Evolutionary conservation across 148 eudicot species (phyloP).

Genomic region (Euryodendron excelsum): DNA sequence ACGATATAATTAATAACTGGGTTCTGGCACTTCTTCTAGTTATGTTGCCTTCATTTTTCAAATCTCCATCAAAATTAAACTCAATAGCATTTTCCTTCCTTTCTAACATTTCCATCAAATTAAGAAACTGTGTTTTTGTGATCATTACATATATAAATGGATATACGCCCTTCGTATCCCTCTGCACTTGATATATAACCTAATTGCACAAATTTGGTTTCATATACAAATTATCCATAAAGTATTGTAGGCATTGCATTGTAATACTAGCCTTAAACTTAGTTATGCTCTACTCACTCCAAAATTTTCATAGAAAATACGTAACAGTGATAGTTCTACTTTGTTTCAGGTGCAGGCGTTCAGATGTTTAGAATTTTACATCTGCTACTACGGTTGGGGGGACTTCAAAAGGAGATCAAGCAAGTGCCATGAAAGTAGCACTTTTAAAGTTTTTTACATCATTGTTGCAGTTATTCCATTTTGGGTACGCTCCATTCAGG

Average conservation of each 20-base stretch:
- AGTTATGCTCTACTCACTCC: background rate
- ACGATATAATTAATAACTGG: background rate
- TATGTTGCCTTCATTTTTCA: background rate
- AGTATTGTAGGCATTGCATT: background rate
- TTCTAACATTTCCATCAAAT: background rate
- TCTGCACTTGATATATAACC: too few species aligned
- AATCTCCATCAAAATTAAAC: background rate
- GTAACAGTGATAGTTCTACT: background rate
- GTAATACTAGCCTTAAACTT: background rate
- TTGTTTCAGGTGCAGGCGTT: slow-evolving; percentile 40
- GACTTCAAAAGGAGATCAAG: slow-evolving; percentile 36
- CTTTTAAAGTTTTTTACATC: slow-evolving; percentile 23
- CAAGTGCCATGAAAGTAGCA: slow-evolving; percentile 14
- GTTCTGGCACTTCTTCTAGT: background rate
- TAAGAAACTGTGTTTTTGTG: background rate
- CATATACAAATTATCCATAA: background rate
- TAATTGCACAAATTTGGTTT: too few species aligned
- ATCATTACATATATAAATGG: too few species aligned
- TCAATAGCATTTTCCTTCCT: background rate
- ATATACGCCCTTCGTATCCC: too few species aligned
- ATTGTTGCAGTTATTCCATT: slow-evolving; percentile 44
- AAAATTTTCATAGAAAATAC: background rate
- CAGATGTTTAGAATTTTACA: slow-evolving; percentile 35
- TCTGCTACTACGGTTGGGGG: slow-evolving; percentile 46
- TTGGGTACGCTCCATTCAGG: slow-evolving; percentile 48